These are phyloP conservation scores for Dendrobium nobile DNA, from an alignment of 106 monocot species.

Conservation along the genomic window DNA sequence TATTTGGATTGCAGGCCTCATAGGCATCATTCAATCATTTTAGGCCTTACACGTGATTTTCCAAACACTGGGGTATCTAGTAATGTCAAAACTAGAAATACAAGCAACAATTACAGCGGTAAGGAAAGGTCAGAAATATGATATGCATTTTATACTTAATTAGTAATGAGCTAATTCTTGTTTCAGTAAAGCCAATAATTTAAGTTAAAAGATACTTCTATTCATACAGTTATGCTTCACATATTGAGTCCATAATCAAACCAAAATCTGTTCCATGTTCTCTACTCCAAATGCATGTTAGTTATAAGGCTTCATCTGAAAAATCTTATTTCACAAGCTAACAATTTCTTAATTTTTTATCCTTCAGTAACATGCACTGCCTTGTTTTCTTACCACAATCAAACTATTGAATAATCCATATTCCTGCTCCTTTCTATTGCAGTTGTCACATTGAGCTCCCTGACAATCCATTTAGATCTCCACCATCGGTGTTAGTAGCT, in stretches of 20 bases:
- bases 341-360: no score
- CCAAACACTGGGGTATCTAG: constrained; percentile 11
- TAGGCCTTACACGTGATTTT: constrained; percentile 17
- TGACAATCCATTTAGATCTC: constrained; percentile 42
- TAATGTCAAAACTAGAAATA: constrained; percentile 19
- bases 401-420: neutral
- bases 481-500: constrained; percentile 19
- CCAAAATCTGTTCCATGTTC: neutral
- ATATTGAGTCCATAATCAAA: neutral
- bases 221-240: neutral
- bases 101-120: constrained; percentile 21
- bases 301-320: no score
- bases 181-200: neutral
- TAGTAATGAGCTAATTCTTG: neutral
- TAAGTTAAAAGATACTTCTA: neutral
- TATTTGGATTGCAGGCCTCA: constrained; percentile 38
- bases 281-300: no score
- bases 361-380: neutral
- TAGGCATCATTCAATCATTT: constrained; percentile 59
- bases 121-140: constrained; percentile 23
- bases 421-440: constrained; percentile 6
- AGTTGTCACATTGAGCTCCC: constrained; percentile 43
- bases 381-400: neutral
- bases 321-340: no score
- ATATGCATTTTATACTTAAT: neutral